These are phyloP conservation scores for Ilyonectria sp. DNA, from an alignment of 2,329 filamentous ascomycete genomes.

Conservation along the genomic window DNA sequence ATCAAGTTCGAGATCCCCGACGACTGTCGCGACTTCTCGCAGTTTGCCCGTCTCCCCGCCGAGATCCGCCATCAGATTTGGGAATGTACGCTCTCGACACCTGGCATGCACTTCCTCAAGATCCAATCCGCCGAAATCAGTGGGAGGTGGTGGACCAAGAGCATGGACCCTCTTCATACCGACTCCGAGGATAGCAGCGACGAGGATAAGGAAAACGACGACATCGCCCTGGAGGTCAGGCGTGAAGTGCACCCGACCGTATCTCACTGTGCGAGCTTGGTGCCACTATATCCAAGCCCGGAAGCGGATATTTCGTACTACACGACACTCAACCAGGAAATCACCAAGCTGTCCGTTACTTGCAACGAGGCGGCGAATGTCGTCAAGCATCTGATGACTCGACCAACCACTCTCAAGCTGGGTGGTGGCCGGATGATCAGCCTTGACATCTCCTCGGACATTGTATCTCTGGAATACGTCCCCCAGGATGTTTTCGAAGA, in stretches of 20 bases:
- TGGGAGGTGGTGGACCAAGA: constrained; percentile 46
- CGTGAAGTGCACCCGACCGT: constrained; percentile 39
- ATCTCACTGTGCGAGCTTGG: constrained; percentile 39
- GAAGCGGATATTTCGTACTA: constrained; percentile 54
- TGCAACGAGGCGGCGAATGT: constrained; percentile 48
- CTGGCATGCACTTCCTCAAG: constrained; percentile 56
- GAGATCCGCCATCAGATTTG: constrained; percentile 56
- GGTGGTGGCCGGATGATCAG: constrained; percentile 48
- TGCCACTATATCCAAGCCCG: constrained; percentile 47
- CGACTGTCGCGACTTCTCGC: constrained; percentile 50
- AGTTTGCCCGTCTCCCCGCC: constrained; percentile 52
- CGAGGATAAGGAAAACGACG: constrained; percentile 39
- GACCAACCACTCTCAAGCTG: constrained; percentile 45
- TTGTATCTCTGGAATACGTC: constrained; percentile 56
- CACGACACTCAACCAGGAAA: constrained; percentile 47
- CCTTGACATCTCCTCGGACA: constrained; percentile 49
- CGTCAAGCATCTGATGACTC: constrained; percentile 38
- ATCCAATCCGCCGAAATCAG: constrained; percentile 41
- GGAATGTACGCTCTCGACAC: constrained; percentile 49
- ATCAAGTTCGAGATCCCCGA: constrained; percentile 53
- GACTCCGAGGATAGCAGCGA: constrained; percentile 20
- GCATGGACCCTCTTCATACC: constrained; percentile 10
- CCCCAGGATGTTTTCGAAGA: constrained; percentile 47
- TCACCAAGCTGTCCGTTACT: constrained; percentile 46
- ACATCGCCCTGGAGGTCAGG: constrained; percentile 43